Evolutionary conservation across 352 stramenopile species (phyloP).

Genomic region (Globisporangium viniferum): DNA sequence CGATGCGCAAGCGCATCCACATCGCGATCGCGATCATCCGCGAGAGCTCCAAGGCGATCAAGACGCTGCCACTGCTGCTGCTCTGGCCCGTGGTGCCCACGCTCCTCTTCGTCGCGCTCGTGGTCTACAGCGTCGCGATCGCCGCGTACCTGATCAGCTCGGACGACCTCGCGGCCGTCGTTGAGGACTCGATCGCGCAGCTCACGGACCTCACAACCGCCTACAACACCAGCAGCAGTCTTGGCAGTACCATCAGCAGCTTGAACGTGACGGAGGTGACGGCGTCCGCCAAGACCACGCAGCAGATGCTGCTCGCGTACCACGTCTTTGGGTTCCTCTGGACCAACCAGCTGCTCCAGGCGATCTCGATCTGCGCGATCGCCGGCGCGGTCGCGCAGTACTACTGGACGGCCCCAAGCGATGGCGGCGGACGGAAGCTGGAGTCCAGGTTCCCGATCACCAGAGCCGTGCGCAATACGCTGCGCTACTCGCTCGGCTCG

Average conservation of each 20-base stretch:
- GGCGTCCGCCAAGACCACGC: constrained; percentile 36
- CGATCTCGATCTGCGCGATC: constrained; percentile 93
- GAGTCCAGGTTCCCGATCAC: constrained; percentile 60
- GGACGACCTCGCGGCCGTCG: constrained; percentile 32
- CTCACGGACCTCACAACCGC: constrained; percentile 31
- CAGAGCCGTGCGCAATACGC: constrained; percentile 48
- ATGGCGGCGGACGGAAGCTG: constrained; percentile 37
- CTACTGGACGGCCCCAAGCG: constrained; percentile 85
- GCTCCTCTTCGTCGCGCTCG: constrained; percentile 44
- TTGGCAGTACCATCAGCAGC: neutral
- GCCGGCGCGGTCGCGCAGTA: constrained; percentile 89
- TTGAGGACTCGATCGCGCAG: constrained; percentile 24
- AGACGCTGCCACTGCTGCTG: constrained; percentile 54
- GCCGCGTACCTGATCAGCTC: constrained; percentile 63
- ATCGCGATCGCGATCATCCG: constrained; percentile 71
- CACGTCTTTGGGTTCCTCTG: constrained; percentile 97
- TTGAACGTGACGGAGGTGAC: constrained; percentile 24
- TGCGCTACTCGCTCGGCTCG: constrained; percentile 93
- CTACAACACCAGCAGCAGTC: constrained; percentile 25
- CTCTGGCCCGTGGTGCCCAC: constrained; percentile 61
- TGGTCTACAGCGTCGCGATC: constrained; percentile 55
- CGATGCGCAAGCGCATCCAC: constrained; percentile 65
- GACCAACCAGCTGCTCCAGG: constrained; percentile 95
- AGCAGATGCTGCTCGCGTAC: constrained; percentile 61
- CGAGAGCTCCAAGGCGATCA: constrained; percentile 63